Evolutionary conservation across 805 yeast genomes (phyloP), one percentile per base, ranked within the genome.

Genomic region (Grigorovia transvaalensis): DNA sequence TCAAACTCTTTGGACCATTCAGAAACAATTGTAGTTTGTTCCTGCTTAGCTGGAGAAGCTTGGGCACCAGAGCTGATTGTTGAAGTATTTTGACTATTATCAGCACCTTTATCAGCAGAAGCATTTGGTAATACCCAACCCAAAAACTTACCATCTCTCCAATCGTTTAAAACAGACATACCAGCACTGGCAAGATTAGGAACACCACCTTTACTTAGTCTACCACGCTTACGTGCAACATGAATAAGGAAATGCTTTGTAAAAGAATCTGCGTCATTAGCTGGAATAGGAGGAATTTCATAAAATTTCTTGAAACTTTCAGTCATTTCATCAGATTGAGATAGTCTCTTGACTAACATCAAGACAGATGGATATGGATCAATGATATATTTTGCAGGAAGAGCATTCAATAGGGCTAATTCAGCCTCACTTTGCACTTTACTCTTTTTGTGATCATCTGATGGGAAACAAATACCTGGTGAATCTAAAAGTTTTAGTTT

Each of bases 381-480:
- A 33, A 73, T 73, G 53, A 93, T 81, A 64, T 81, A 82, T 68
- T 88, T 88, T 46, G 91, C 88, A 30, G 97, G 96, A 51, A 93
- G 69, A 7, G 97, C 97, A 58, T 88, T 88, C 57, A 93, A 73
- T 53, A 93, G 75, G 6, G 93, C 87, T 56, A 93, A 75, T 62
- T 91, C 87, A n/a, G 98, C 95, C 63, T 85, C 86, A 66, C 84
- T 88, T 57, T 84, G 86, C 23, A 72, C 67, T 62, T 77, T 82
- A 53, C 73, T 68, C 56, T 72, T 72, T 59, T 74, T 77, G 59
- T 74, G 76, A 55, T 72, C 78, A 57, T 79, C 84, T 46, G 69
- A 66, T 49, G 98, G 98, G 81, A 93, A 91, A 44, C 93, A 96
- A 55, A 91, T 93, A 65, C 99, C 99, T 50, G 99, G 99, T 51